These are phyloP conservation scores for Camelina laxa DNA, from an alignment of 345 rosid genomes.

Conservation along the genomic window DNA sequence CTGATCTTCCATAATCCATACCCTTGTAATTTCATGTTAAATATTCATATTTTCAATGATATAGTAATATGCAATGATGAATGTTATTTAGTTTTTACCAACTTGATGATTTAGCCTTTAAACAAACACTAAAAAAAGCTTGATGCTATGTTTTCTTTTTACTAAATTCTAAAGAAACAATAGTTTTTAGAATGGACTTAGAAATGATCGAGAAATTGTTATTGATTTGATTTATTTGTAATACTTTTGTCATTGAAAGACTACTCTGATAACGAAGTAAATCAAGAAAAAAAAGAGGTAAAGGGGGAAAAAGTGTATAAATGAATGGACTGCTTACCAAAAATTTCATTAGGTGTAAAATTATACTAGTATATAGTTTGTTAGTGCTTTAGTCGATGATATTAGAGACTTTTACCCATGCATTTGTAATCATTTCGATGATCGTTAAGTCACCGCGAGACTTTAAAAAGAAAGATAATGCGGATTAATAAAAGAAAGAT, in stretches of 20 bases:
- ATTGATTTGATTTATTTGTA: neutral
- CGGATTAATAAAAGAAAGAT: neutral
- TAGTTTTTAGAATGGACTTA: neutral
- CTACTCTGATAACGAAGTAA: neutral
- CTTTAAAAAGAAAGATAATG: constrained; percentile 12
- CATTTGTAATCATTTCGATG: constrained; percentile 44
- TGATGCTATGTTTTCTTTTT: neutral
- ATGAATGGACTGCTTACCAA: constrained; percentile 40
- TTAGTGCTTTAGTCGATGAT: constrained; percentile 34
- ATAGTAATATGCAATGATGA: neutral
- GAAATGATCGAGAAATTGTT: neutral
- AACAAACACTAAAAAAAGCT: neutral
- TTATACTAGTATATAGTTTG: constrained; percentile 15
- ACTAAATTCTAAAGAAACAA: neutral
- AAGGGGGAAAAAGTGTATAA: constrained; percentile 13
- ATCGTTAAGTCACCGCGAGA: constrained; percentile 28
- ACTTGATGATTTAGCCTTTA: neutral
- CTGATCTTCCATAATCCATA: neutral
- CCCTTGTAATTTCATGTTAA: too few species aligned
- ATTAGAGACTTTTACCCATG: constrained; percentile 30
- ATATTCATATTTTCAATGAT: neutral
- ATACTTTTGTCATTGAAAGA: neutral
- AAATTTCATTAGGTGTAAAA: constrained; percentile 30
- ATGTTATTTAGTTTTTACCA: neutral
- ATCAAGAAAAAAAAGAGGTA: neutral